These are phyloP conservation scores for Dioscorea cayenensis DNA, from an alignment of 116 monocot species.

Conservation along the genomic window DNA sequence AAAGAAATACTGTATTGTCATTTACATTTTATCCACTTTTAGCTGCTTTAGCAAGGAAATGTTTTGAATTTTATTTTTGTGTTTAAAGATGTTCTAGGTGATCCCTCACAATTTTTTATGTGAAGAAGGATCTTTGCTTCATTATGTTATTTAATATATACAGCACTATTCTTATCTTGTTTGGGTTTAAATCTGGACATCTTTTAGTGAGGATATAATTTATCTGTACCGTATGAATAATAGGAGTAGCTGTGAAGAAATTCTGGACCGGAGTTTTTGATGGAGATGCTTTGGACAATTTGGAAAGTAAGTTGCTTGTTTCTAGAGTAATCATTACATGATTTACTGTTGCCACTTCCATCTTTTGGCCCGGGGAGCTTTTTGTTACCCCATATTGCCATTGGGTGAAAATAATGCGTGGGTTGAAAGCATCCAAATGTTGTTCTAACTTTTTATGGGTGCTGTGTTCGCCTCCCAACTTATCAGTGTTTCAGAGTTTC, in stretches of 20 bases:
- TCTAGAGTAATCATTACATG: background rate
- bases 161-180: too few species aligned
- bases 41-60: too few species aligned
- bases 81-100: too few species aligned
- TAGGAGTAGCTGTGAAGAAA: constrained; percentile 99
- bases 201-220: background rate
- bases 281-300: constrained; percentile 97
- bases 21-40: too few species aligned
- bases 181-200: too few species aligned
- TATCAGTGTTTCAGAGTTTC: constrained; percentile 94
- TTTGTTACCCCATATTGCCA: too few species aligned
- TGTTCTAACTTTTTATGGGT: constrained; percentile 96
- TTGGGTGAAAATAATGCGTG: constrained; percentile 97
- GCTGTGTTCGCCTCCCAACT: constrained; percentile 97
- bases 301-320: constrained; percentile 53
- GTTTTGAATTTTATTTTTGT: too few species aligned
- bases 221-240: background rate
- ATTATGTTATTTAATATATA: too few species aligned
- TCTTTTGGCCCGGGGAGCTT: background rate
- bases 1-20: too few species aligned
- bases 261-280: constrained; percentile 98
- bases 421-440: constrained; percentile 98
- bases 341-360: background rate
- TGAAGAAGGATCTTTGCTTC: too few species aligned
- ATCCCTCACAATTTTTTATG: too few species aligned